Evolutionary conservation across 1,139 yeast species (phyloP).

Genomic region (Pichia sp.): DNA sequence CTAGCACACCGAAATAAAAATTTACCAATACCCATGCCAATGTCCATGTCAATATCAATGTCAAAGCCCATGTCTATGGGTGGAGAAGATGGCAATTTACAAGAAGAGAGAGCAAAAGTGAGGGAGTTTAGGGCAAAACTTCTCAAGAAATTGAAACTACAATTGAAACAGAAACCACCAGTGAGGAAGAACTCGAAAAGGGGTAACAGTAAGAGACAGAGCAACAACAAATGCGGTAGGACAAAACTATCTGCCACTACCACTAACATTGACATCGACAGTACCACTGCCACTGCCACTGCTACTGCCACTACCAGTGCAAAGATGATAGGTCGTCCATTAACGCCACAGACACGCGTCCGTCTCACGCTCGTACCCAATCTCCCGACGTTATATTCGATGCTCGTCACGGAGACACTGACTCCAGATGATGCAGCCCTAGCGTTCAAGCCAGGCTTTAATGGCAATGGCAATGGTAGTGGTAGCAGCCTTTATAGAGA

Average conservation of each 20-base stretch:
- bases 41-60: too few relatives aligned
- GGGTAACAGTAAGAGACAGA: too few relatives aligned
- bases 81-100: too few relatives aligned
- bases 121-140: conserved; percentile 3
- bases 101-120: conserved; percentile 3
- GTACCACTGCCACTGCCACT: too few relatives aligned
- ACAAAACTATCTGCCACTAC: neutral
- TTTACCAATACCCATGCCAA: conserved; percentile 4
- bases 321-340: conserved; percentile 40
- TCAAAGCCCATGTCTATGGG: too few relatives aligned
- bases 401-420: conserved; percentile 34
- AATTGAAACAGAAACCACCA: neutral
- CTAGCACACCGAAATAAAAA: conserved; percentile 12
- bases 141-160: conserved; percentile 4
- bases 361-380: conserved; percentile 41
- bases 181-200: neutral
- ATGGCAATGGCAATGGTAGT: too few relatives aligned
- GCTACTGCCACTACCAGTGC: too few relatives aligned
- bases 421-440: conserved; percentile 16
- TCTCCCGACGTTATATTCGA: conserved; percentile 36
- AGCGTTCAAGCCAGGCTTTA: too few relatives aligned
- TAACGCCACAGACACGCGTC: conserved; percentile 47
- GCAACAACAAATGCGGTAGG: neutral
- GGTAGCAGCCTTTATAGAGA: neutral
- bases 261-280: too few relatives aligned